Conservation (phyloP, 768 basidiomycete species). For the Roridomyces roridus region DNA sequence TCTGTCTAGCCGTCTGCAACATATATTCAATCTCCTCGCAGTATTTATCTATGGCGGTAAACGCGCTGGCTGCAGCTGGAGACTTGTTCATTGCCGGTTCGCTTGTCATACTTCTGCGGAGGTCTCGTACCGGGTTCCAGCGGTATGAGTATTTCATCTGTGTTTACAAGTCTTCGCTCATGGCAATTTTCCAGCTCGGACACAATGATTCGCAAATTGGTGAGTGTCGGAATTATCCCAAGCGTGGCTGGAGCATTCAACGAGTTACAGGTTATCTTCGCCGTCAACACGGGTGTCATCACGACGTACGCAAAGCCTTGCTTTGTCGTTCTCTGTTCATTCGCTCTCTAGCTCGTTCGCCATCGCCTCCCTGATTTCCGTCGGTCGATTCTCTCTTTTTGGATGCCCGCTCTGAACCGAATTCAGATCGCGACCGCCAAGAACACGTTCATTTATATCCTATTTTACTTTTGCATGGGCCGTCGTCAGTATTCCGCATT, state of each 20-base stretch:
- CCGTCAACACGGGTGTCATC: conserved; percentile 48
- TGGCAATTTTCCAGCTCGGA: conserved; percentile 48
- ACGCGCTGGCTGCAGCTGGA: conserved; percentile 50
- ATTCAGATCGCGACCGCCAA: conserved; percentile 53
- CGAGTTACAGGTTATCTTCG: conserved; percentile 46
- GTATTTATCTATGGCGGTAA: conserved; percentile 50
- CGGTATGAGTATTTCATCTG: conserved; percentile 33
- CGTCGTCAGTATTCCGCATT: conserved; percentile 48
- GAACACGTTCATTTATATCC: conserved; percentile 59
- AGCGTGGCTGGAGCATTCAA: background rate
- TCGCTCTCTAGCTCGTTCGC: conserved; percentile 56
- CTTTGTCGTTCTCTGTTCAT: background rate
- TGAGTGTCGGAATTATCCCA: conserved; percentile 22
- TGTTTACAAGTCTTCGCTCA: too few species aligned
- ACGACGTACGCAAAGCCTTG: conserved; percentile 37
- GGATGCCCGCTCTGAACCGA: background rate
- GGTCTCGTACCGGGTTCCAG: conserved; percentile 55
- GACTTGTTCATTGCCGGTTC: conserved; percentile 53
- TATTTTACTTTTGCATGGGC: conserved; percentile 66
- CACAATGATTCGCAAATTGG: conserved; percentile 53
- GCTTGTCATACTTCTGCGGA: conserved; percentile 47
- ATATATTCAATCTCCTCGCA: conserved; percentile 16
- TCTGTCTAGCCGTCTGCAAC: background rate
- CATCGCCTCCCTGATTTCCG: conserved; percentile 59
- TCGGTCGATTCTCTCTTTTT: conserved; percentile 22